These are phyloP conservation scores for Neonectria magnoliae DNA, from an alignment of 2,329 filamentous ascomycete genomes.

Conservation along the genomic window DNA sequence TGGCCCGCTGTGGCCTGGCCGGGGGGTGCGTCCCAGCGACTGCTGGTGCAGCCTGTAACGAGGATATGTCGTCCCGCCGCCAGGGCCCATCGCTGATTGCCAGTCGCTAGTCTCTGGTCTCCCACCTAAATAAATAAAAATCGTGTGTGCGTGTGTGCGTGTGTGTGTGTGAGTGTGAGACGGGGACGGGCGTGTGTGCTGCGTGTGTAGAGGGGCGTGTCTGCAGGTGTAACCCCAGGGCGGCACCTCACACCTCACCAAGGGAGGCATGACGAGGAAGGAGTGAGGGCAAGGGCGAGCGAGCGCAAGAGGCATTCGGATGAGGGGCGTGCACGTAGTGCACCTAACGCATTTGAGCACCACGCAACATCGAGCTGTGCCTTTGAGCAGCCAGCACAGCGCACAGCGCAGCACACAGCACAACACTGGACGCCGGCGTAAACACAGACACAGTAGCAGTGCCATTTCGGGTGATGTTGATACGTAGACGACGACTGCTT, in stretches of 20 bases:
- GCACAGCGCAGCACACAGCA: conserved; percentile 12
- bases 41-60: conserved; percentile 31
- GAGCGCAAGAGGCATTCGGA: conserved; percentile 8
- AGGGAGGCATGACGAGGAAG: conserved; percentile 1
- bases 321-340: conserved; percentile 12
- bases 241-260: conserved; percentile 10
- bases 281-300: conserved; percentile 8
- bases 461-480: background rate
- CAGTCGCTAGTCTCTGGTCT: conserved; percentile 1
- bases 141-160: conserved; percentile 3
- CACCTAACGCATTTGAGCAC: conserved; percentile 22
- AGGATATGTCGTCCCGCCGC: conserved; percentile 33
- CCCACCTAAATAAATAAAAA: conserved; percentile 22
- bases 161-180: conserved; percentile 27
- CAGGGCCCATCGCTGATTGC: background rate
- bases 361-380: conserved; percentile 23
- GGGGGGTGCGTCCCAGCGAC: conserved; percentile 18
- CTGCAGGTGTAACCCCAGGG: conserved; percentile 14
- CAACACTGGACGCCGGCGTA: background rate
- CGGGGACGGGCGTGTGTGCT: conserved; percentile 28
- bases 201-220: conserved; percentile 24
- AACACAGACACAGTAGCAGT: background rate
- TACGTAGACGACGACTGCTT: background rate
- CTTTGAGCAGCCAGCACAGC: conserved; percentile 22
- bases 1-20: conserved; percentile 16